Conservation (phyloP, 116 monocot genomes). For the Thalassia testudinum region DNA sequence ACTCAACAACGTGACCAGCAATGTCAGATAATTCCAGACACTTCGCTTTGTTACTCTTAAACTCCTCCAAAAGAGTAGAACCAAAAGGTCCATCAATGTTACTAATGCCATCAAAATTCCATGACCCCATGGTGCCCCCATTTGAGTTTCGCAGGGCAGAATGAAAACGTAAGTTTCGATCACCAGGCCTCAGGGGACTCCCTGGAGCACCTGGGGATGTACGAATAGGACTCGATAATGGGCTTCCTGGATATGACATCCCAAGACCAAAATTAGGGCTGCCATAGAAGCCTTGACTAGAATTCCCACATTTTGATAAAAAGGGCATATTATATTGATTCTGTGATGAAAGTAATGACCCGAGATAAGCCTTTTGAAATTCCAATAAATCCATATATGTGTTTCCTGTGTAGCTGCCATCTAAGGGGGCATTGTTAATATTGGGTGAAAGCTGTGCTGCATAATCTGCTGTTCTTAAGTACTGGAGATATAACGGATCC, state of each 20-base stretch:
- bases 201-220: conserved; percentile 35
- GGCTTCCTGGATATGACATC: conserved; percentile 45
- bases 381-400: conserved; percentile 49
- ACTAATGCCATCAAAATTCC: conserved; percentile 23
- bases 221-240: conserved; percentile 32
- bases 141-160: conserved; percentile 41
- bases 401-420: conserved; percentile 21
- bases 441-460: conserved; percentile 29
- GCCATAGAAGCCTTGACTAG: conserved; percentile 34
- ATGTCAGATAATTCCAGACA: conserved; percentile 83
- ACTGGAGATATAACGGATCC: conserved; percentile 29
- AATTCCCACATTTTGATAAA: conserved; percentile 28
- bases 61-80: conserved; percentile 73
- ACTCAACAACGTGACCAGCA: conserved; percentile 84
- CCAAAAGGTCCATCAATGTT: conserved; percentile 31
- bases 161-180: conserved; percentile 35
- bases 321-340: conserved; percentile 41
- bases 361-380: conserved; percentile 32
- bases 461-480: conserved; percentile 30
- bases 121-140: conserved; percentile 32
- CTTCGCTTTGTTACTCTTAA: conserved; percentile 81
- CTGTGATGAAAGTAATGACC: conserved; percentile 41
- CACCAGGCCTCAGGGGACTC: conserved; percentile 58
- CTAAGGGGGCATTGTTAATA: conserved; percentile 28
- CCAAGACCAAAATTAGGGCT: conserved; percentile 40